Base-by-base conservation (phyloP, 2,329 filamentous ascomycete genomes). In the Ascochyta viciae-villosae region DNA sequence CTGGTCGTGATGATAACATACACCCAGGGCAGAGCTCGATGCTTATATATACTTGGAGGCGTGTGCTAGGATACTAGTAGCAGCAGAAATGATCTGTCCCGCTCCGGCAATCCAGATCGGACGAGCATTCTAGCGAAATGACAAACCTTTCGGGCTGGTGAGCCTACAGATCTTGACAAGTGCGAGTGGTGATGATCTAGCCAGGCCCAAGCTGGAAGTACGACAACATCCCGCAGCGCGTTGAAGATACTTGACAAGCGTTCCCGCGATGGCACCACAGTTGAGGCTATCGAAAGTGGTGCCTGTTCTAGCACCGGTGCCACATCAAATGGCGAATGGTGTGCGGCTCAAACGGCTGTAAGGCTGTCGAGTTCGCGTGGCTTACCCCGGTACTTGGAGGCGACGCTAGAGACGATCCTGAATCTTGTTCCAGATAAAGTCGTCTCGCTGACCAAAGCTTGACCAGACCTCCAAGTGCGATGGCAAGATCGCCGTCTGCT, bases 321-420 rank as follows among this genome's bases (percentile, higher is more conserved):
- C 8, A n/a, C 29, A 16, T 24, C 13, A 26, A 22, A 16, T 3
- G 26, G 22, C 29, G 37, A 41, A 41, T 41, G 46, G 38, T 27
- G 33, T 41, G 46, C 37, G 29, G 46, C 38, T 49, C 16, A 24
- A 49, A 41, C 46, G 37, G 37, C 46, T 49, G 38, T 41, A 34
- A 26, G 46, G 37, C 46, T 49, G 37, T 41, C 37, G 19, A 19
- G 6, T 15, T 27, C 37, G 34, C 27, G 26, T 48, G 46, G 38
- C 37, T 41, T 41, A 41, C 22, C 45, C 37, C 15, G 8, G 26
- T 42, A 10, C n/a, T 5, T 38, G 35, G 35, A 41, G 27, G 27
- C 37, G 10, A 39, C 46, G 15, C 46, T 49, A 41, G 37, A 29
- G 40, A 7, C 40, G 24, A 29, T 13, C 24, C 13, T 42, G 26